These are phyloP conservation scores for Moesziomyces parantarcticus DNA, from an alignment of 1,284 basidiomycete species.

Conservation along the genomic window DNA sequence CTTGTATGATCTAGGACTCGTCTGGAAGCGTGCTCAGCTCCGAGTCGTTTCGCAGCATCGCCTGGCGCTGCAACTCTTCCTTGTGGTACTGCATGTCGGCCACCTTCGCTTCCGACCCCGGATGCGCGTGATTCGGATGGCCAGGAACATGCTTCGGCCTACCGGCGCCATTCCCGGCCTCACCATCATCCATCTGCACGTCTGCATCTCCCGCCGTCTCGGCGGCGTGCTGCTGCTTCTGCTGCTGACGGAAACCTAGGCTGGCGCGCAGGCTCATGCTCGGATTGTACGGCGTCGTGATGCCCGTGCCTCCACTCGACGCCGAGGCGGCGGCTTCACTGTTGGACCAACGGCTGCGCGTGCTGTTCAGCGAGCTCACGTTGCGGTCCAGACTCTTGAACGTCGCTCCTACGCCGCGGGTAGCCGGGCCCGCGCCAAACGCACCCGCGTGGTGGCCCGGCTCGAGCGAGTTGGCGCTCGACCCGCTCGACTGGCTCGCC, in stretches of 20 bases:
- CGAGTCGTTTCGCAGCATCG: constrained; percentile 54
- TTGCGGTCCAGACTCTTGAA: constrained; percentile 48
- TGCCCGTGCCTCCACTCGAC: constrained; percentile 16
- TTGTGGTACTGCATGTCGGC: constrained; percentile 57
- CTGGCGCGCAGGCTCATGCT: constrained; percentile 38
- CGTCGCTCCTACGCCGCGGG: constrained; percentile 3
- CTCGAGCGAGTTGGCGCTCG: constrained; percentile 15
- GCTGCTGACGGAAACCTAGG: constrained; percentile 31
- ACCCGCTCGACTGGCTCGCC: constrained; percentile 19
- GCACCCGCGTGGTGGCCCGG: background rate
- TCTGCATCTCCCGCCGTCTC: background rate
- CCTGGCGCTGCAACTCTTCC: constrained; percentile 49
- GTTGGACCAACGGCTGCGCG: constrained; percentile 33
- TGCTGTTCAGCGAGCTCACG: constrained; percentile 39
- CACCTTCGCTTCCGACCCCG: constrained; percentile 50
- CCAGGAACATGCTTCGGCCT: constrained; percentile 34
- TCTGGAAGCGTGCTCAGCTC: constrained; percentile 22
- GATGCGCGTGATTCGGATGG: constrained; percentile 48
- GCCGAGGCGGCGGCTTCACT: constrained; percentile 6
- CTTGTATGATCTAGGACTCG: constrained; percentile 13
- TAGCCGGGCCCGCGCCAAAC: constrained; percentile 1
- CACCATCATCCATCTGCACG: background rate
- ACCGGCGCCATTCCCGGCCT: background rate
- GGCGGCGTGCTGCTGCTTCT: constrained; percentile 11
- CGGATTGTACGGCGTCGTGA: constrained; percentile 41